Evolutionary conservation across 441 rosid species (phyloP).

Genomic region (Pelargonium fulgidum): DNA sequence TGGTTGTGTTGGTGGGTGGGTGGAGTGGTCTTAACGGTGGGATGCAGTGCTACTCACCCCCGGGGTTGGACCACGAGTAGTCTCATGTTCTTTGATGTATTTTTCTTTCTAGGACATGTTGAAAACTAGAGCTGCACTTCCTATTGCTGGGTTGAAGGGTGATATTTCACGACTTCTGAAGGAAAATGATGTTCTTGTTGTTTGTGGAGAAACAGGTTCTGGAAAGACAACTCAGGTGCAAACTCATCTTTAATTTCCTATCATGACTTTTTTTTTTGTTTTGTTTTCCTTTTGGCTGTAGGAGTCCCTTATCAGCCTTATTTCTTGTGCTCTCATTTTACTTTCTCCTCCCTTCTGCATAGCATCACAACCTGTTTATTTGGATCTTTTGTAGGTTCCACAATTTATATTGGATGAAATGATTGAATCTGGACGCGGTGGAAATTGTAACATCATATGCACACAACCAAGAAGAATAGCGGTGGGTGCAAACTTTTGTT

Average conservation of each 20-base stretch:
- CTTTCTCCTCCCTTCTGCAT: slow-evolving; percentile 11
- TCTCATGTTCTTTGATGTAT: background rate
- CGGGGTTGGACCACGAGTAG: slow-evolving; percentile 5
- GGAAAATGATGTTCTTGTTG: slow-evolving; percentile 71
- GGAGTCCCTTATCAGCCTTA: slow-evolving; percentile 4
- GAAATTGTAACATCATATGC: slow-evolving; percentile 80
- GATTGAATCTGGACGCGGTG: slow-evolving; percentile 80
- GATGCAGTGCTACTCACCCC: background rate
- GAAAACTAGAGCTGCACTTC: slow-evolving; percentile 64
- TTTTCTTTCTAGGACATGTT: slow-evolving; percentile 49
- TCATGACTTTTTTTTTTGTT: slow-evolving; percentile 9
- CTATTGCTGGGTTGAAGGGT: slow-evolving; percentile 60
- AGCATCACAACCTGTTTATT: slow-evolving; percentile 15
- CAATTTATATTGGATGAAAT: slow-evolving; percentile 91
- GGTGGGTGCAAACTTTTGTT: slow-evolving; percentile 36
- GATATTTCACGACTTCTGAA: slow-evolving; percentile 58
- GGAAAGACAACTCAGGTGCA: slow-evolving; percentile 96
- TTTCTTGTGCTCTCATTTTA: slow-evolving; percentile 16
- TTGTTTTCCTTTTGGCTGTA: background rate
- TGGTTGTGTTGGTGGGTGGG: too few relatives aligned
- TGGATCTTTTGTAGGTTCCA: slow-evolving; percentile 56
- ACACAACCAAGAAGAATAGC: slow-evolving; percentile 94
- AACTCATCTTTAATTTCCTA: slow-evolving; percentile 17
- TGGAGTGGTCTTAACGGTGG: too few relatives aligned
- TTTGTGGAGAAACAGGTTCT: slow-evolving; percentile 97